Evolutionary conservation across 768 basidiomycete genomes (phyloP), one percentile per base, ranked within the genome.

Genomic region (Ramaria rubella): DNA sequence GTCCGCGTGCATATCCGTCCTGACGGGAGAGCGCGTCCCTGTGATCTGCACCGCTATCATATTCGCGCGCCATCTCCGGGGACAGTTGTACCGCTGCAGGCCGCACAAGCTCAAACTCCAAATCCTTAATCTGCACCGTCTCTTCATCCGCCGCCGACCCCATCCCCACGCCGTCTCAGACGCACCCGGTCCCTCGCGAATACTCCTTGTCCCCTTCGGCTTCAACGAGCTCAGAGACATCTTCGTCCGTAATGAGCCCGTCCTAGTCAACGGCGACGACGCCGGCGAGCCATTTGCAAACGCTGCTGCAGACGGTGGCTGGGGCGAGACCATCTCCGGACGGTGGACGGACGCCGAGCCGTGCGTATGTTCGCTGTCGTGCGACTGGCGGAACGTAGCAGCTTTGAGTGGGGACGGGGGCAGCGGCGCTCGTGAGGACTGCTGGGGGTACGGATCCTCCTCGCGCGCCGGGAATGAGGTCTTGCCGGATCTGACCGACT

Each of bases 91-190:
- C 34, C 21, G 52, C 34, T 15, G 49, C 75, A 0, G 88, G 89
- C 23, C 79, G 75, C 31, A 91, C 75, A 14, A 90, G 78, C 70
- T 90, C 86, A 61, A 92, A 91, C 61, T 90, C 88, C 75, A 83
- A 85, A 65, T 90, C 85, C 65, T 87, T 73, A 7, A 90, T 85
- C 55, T 91, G 88, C 5, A 90, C 76, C 1, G 80, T 81, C 38
- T 73, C 71, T 5, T 78, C 75, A 67, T 70, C 51, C 64, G 67
- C 7, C 66, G 64, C 5, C 52, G 56, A 50, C 49, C 61, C 66
- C 14, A 49, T 70, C 70, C 23, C 71, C 67, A 58, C 67, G 73
- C 59, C 27, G 61, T 34, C 24, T 73, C 21, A 54, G 46, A 11
- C 64, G 62, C 12, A 70, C 68, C n/a, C n/a, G n/a, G n/a, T n/a